These are phyloP conservation scores for Aspergillus sp. DNA, from an alignment of 2,329 filamentous ascomycete genomes.

Conservation along the genomic window DNA sequence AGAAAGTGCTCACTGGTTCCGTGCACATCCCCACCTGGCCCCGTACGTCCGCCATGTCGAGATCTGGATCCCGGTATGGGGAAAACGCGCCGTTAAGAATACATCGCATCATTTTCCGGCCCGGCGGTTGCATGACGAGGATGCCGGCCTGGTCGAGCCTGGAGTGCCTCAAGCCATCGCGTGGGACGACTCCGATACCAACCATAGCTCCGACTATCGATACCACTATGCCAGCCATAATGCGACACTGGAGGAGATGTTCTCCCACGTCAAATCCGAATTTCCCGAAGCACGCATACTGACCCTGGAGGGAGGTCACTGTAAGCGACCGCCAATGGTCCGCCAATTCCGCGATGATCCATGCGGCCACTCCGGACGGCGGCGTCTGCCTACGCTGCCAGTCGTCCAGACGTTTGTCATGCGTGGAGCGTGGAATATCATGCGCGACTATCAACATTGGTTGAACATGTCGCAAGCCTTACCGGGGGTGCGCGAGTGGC, in stretches of 20 bases:
- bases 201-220: conserved; percentile 29
- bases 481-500: conserved; percentile 63
- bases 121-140: conserved; percentile 28
- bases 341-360: conserved; percentile 53
- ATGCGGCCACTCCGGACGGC: conserved; percentile 31
- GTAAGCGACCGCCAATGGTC: conserved; percentile 73
- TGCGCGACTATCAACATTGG: conserved; percentile 66
- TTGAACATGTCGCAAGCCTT: conserved; percentile 62
- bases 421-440: conserved; percentile 76
- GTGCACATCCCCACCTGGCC: conserved; percentile 59
- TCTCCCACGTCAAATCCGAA: conserved; percentile 61
- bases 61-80: conserved; percentile 74
- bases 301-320: conserved; percentile 75
- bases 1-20: conserved; percentile 64
- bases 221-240: conserved; percentile 56
- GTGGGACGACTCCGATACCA: conserved; percentile 31
- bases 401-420: conserved; percentile 69
- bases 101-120: conserved; percentile 37
- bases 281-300: conserved; percentile 66
- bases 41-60: conserved; percentile 71
- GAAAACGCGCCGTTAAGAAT: conserved; percentile 56
- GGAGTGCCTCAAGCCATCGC: conserved; percentile 27
- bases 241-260: conserved; percentile 69
- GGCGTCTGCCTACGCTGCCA: conserved; percentile 51
- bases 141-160: conserved; percentile 24